These are phyloP conservation scores for Globisporangium ultimum DNA, from an alignment of 352 stramenopile genomes.

Conservation along the genomic window DNA sequence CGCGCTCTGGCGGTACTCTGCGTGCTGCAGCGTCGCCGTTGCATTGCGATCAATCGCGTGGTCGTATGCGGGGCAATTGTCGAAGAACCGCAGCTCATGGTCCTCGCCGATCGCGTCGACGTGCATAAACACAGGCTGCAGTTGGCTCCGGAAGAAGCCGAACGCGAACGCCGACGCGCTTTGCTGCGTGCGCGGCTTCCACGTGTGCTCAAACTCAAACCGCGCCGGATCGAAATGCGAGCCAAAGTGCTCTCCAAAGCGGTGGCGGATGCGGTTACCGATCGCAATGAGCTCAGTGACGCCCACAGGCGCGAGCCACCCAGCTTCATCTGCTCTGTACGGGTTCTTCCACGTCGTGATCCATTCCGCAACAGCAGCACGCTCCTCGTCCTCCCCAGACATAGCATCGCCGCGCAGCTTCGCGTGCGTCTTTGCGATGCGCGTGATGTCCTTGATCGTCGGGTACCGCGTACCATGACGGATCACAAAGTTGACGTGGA, in stretches of 20 bases:
- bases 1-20: slow-evolving; percentile 39
- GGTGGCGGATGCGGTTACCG: slow-evolving; percentile 44
- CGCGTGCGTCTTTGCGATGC: slow-evolving; percentile 38
- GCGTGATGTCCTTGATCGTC: slow-evolving; percentile 72
- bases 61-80: slow-evolving; percentile 75
- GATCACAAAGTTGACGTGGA: slow-evolving; percentile 78
- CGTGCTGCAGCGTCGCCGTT: slow-evolving; percentile 51
- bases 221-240: slow-evolving; percentile 26
- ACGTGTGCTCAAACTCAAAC: slow-evolving; percentile 77
- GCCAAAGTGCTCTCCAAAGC: slow-evolving; percentile 27
- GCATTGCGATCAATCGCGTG: slow-evolving; percentile 56
- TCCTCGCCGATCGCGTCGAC: slow-evolving; percentile 47
- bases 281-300: slow-evolving; percentile 60
- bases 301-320: slow-evolving; percentile 53
- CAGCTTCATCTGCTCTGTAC: slow-evolving; percentile 40
- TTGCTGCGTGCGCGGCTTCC: slow-evolving; percentile 75
- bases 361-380: slow-evolving; percentile 19
- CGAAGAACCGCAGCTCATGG: slow-evolving; percentile 73
- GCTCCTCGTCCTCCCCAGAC: neutral
- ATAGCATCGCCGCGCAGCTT: slow-evolving; percentile 20
- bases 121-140: slow-evolving; percentile 59
- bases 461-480: slow-evolving; percentile 78
- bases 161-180: slow-evolving; percentile 74
- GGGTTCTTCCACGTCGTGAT: slow-evolving; percentile 45
- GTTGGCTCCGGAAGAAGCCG: slow-evolving; percentile 57